phyloP scores from a whole-genome alignment of 2,329 filamentous ascomycete genomes.

The Cladophialophora chaetospira region DNA sequence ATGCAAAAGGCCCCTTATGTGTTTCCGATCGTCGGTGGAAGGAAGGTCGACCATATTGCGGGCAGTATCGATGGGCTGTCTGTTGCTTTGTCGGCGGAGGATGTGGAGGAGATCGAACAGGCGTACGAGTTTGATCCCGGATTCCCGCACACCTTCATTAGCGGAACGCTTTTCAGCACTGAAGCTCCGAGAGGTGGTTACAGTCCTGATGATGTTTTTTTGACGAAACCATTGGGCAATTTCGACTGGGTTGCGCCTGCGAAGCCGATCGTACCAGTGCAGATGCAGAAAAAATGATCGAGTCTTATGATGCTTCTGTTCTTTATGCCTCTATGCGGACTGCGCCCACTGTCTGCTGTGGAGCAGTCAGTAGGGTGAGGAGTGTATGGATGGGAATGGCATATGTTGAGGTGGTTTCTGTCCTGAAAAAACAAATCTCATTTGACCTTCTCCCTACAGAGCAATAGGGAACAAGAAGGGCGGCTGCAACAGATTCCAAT shows the following conservation, averaged over 20 bases:
- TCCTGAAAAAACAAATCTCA: no score
- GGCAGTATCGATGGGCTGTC: conserved; percentile 59
- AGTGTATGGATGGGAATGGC: no score
- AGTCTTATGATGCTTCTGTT: no score
- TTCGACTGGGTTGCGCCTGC: neutral
- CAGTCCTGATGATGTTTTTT: neutral
- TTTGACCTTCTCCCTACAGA: no score
- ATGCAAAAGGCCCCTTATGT: conserved; percentile 55
- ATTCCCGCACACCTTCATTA: conserved; percentile 46
- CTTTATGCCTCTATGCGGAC: no score
- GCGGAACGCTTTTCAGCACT: neutral
- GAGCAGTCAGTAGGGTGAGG: no score
- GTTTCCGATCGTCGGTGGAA: conserved; percentile 56
- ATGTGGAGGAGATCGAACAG: conserved; percentile 58
- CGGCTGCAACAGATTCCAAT: no score
- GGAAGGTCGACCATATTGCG: conserved; percentile 55
- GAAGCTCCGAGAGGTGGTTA: neutral
- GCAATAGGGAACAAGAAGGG: no score
- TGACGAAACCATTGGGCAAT: neutral
- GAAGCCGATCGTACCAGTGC: neutral
- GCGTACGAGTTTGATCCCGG: conserved; percentile 58
- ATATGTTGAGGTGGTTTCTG: no score
- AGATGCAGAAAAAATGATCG: neutral
- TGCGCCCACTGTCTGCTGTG: no score
- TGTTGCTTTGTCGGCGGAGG: conserved; percentile 53